Percentiles rank a stretch among this genome's conserved stretches.
Conservation (phyloP, 1,284 basidiomycete genomes). For the Pulchroboletus neoregius region DNA sequence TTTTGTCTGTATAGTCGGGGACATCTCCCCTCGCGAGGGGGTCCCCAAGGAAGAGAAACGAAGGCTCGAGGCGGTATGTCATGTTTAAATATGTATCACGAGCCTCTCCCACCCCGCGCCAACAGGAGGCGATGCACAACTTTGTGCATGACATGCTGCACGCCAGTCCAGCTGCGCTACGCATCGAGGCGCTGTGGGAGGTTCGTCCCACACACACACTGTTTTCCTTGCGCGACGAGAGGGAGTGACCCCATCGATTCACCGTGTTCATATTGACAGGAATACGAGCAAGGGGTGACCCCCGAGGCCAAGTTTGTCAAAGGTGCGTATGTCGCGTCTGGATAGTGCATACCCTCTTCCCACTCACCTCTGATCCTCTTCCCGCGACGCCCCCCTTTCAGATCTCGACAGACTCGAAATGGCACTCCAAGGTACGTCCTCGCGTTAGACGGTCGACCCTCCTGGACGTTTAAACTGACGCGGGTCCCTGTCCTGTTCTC, state of each 20-base stretch:
- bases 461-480: not conserved
- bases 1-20: conserved; percentile 60
- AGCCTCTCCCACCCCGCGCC: not conserved
- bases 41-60: conserved; percentile 81
- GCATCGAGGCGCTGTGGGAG: conserved; percentile 79
- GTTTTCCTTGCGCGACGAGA: not conserved
- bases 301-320: conserved; percentile 91
- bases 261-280: conserved; percentile 41
- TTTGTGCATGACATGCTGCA: conserved; percentile 91
- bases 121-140: conserved; percentile 85
- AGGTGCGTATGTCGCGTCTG: conserved; percentile 43
- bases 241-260: not conserved
- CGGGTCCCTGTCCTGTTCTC: not conserved
- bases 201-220: conserved; percentile 43
- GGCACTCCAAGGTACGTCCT: conserved; percentile 66
- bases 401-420: conserved; percentile 94
- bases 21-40: conserved; percentile 88
- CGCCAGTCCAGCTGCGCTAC: conserved; percentile 69
- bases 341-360: not conserved
- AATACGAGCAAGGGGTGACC: conserved; percentile 85
- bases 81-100: not conserved
- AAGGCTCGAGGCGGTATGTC: conserved; percentile 62
- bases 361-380: not conserved
- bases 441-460: not conserved
- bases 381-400: no score